A percentile compares a stretch with the other conserved stretches of the same genome.
Conservation (phyloP, 2,329 filamentous ascomycete genomes). For the Colletotrichum karsti region DNA sequence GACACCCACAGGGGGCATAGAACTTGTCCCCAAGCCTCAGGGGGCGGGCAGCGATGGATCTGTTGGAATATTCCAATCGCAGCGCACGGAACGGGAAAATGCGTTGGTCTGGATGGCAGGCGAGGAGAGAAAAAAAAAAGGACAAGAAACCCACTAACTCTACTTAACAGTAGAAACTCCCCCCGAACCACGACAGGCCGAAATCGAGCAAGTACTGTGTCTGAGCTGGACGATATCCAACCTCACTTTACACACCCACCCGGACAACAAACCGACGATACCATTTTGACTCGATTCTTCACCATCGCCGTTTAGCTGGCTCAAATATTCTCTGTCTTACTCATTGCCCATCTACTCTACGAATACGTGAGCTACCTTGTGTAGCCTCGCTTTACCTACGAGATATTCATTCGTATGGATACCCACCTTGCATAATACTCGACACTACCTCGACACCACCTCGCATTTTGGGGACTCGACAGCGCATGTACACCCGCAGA, state of each 20-base stretch:
- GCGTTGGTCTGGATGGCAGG: neutral
- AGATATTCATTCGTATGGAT: neutral
- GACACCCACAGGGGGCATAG: neutral
- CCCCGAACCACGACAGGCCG: neutral
- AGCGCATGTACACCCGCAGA: neutral
- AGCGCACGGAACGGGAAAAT: conserved; percentile 11
- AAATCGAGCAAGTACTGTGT: neutral
- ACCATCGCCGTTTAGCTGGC: neutral
- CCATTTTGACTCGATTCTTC: too few species aligned
- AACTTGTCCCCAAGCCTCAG: neutral
- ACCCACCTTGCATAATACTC: neutral
- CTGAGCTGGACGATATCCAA: too few species aligned
- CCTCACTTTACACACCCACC: too few species aligned
- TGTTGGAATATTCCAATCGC: neutral
- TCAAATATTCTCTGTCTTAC: neutral
- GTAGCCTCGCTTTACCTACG: neutral
- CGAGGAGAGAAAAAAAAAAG: neutral
- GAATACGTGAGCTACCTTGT: neutral
- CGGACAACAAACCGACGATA: too few species aligned
- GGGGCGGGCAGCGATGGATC: neutral
- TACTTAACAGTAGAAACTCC: conserved; percentile 17
- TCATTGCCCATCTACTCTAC: neutral
- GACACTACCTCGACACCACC: neutral
- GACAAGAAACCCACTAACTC: conserved; percentile 5
- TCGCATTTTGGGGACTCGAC: neutral